Conservation (phyloP, 2,329 filamentous ascomycete genomes). For the Bertia moriformis region DNA sequence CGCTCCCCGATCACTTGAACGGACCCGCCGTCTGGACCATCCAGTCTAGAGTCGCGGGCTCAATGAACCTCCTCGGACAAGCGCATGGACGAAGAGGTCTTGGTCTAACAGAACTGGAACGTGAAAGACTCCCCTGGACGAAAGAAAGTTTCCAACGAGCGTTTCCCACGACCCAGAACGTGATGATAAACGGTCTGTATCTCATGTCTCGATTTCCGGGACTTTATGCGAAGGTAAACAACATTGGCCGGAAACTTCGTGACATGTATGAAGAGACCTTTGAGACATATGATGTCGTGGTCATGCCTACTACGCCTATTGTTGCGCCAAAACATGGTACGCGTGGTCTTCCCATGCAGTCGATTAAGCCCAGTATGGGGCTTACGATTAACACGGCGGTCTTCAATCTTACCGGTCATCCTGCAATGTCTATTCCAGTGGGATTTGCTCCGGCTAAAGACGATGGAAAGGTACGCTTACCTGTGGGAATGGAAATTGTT, state of each 20-base stretch:
- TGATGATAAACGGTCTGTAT: constrained; percentile 34
- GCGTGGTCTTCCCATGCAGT: constrained; percentile 22
- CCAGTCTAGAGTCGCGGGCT: constrained; percentile 26
- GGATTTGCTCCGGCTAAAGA: constrained; percentile 26
- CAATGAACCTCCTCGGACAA: constrained; percentile 24
- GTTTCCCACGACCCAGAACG: constrained; percentile 37
- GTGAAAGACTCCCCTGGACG: constrained; percentile 27
- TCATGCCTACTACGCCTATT: constrained; percentile 32
- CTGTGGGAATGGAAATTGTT: constrained; percentile 39
- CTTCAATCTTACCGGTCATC: constrained; percentile 42
- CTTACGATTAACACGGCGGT: constrained; percentile 38
- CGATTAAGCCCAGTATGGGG: constrained; percentile 34
- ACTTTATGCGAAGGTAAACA: constrained; percentile 31
- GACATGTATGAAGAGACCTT: constrained; percentile 28
- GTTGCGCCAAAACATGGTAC: constrained; percentile 26
- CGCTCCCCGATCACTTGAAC: constrained; percentile 30
- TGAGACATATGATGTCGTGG: constrained; percentile 23
- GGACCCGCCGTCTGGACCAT: constrained; percentile 34
- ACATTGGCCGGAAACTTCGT: constrained; percentile 27
- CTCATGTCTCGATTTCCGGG: constrained; percentile 25
- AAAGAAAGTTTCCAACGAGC: constrained; percentile 32
- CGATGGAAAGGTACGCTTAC: constrained; percentile 21
- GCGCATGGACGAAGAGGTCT: constrained; percentile 29
- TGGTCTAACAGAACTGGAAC: constrained; percentile 32
- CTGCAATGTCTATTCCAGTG: constrained; percentile 34